Base-by-base conservation (phyloP, 2,329 filamentous ascomycete species). In the Diaporthe sp. region DNA sequence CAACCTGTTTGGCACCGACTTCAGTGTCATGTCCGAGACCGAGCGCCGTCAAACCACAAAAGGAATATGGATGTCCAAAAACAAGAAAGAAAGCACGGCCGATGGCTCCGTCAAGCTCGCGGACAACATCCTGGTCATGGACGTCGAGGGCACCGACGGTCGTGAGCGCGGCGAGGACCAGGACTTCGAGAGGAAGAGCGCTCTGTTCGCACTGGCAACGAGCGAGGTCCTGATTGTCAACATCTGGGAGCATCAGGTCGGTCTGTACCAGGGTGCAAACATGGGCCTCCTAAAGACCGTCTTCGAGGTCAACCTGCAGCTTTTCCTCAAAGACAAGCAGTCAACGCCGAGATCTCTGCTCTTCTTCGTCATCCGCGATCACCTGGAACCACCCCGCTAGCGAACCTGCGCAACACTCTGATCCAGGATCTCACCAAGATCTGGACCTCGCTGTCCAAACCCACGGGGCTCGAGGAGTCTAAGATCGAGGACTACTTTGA, bases 61-160 rank as follows among this genome's bases (percentile, higher is more conserved):
- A 88, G 97, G 97, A 81, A 99, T 99, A 82, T 99, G 97, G 97
- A 93, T 99, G 93, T 97, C 96, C 77, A 97, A 98, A 87, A 98
- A 98, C 85, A 98, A 97, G 87, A 88, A 89, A 78, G 84, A 86
- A 69, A 84, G 84, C 77, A 83, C 86, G 73, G 77, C 79, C 30
- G 76, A 72, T 32, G 87, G 85, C 72, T 85, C 83, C 65, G 85
- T 85, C 77, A 87, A 87, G 77, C 98, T 98, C 95, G 96, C 96
- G 71, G 95, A 98, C 80, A 99, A 99, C 84, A 98, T 99, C 80
- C 88, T 99, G 76, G 97, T 99, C 79, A 99, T 99, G 97, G 97
- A 99, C 81, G 97, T 99, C 56, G 97, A 99, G 84, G 97, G 97
- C 78, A 98, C 97, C 15, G 97, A 99, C 83, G 97, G 97, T 70